phyloP scores from a whole-genome alignment of 371 early-diverging fungal species.

The Rhizopus arrhizus region DNA sequence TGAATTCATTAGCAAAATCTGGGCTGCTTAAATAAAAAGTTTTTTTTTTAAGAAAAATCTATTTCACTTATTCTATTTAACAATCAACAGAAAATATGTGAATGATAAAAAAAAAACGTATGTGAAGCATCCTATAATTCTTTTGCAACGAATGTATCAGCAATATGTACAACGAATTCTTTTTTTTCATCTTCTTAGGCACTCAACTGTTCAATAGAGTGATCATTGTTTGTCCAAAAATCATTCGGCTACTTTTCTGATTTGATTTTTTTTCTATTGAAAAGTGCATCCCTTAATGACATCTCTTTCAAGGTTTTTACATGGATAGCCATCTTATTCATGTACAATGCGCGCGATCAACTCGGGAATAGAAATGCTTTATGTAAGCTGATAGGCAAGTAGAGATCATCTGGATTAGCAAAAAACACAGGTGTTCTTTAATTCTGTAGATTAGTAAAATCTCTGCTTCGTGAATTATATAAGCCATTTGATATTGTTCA shows the following conservation, averaged over 20 bases:
- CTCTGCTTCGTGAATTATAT: constrained; percentile 94
- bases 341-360: constrained; percentile 91
- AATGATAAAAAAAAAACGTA: too few species aligned
- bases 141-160: constrained; percentile 65
- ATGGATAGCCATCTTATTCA: constrained; percentile 89
- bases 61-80: constrained; percentile 25
- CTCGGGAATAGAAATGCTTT: constrained; percentile 92
- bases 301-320: constrained; percentile 88
- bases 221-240: constrained; percentile 58
- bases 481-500: constrained; percentile 84
- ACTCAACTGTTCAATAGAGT: constrained; percentile 55
- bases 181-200: constrained; percentile 76
- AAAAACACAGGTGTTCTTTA: constrained; percentile 91
- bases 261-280: constrained; percentile 77
- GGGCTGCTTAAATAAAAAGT: constrained; percentile 67
- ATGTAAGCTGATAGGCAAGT: constrained; percentile 65
- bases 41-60: constrained; percentile 15
- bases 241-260: constrained; percentile 73
- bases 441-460: constrained; percentile 77
- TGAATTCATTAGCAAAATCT: constrained; percentile 53
- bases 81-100: too few species aligned
- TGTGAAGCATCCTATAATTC: constrained; percentile 15
- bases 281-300: constrained; percentile 84
- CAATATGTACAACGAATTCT: constrained; percentile 72
- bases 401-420: constrained; percentile 59